These are phyloP conservation scores for Ophiocordyceps camponoti-floridani DNA, from an alignment of 2,329 filamentous ascomycete genomes.

Conservation along the genomic window DNA sequence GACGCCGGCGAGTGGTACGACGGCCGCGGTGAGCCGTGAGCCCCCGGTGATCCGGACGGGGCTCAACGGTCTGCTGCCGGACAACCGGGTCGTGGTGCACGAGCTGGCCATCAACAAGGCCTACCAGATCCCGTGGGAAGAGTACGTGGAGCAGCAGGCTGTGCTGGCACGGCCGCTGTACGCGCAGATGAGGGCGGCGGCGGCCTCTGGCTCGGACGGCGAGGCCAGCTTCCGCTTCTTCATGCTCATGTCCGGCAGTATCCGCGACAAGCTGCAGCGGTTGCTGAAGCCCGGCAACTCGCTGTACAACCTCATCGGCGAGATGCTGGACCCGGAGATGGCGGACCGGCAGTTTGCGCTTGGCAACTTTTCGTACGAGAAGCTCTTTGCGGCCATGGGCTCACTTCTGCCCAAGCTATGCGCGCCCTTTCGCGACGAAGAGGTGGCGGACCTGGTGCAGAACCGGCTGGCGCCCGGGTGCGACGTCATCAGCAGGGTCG, in stretches of 20 bases:
- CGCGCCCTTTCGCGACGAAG: slow-evolving; percentile 61
- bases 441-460: slow-evolving; percentile 50
- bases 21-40: too few species aligned
- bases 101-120: slow-evolving; percentile 67
- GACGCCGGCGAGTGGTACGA: slow-evolving; percentile 4
- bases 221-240: slow-evolving; percentile 49
- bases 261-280: slow-evolving; percentile 53
- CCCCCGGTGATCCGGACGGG: slow-evolving; percentile 15
- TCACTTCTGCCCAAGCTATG: slow-evolving; percentile 62
- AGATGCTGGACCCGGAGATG: slow-evolving; percentile 56
- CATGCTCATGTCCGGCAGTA: slow-evolving; percentile 50
- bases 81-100: slow-evolving; percentile 60
- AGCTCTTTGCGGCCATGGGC: slow-evolving; percentile 62
- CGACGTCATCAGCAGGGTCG: slow-evolving; percentile 57
- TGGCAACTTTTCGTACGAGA: slow-evolving; percentile 64
- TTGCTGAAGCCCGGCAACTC: slow-evolving; percentile 53
- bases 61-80: slow-evolving; percentile 41
- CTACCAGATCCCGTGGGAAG: slow-evolving; percentile 49
- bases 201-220: slow-evolving; percentile 31
- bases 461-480: slow-evolving; percentile 36
- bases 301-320: slow-evolving; percentile 57
- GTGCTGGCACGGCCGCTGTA: slow-evolving; percentile 30
- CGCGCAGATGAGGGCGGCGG: slow-evolving; percentile 41
- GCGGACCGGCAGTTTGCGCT: slow-evolving; percentile 50
- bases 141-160: slow-evolving; percentile 39